Percentiles rank a stretch among this genome's conserved stretches.
Conservation (phyloP, 306 rosid genomes). For the Hippophae tibetana region DNA sequence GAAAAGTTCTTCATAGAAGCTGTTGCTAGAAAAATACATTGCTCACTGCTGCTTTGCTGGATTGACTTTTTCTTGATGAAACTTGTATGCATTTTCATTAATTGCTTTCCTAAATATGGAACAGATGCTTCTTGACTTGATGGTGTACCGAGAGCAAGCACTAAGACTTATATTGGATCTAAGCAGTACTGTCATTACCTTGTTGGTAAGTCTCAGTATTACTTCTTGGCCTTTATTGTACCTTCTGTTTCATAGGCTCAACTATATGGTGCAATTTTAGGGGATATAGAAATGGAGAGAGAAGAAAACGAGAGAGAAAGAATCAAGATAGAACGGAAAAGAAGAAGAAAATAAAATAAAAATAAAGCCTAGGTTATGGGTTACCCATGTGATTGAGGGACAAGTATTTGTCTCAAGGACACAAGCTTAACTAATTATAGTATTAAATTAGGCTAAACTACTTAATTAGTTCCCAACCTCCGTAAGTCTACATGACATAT, state of each 20-base stretch:
- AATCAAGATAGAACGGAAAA: too few species aligned
- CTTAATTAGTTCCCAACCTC: background rate
- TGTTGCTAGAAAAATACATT: too few species aligned
- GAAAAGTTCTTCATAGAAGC: too few species aligned
- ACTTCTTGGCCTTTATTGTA: conserved; percentile 18
- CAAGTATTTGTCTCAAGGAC: too few species aligned
- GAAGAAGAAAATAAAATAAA: too few species aligned
- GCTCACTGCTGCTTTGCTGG: too few species aligned
- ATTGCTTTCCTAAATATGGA: conserved; percentile 18
- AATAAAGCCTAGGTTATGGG: too few species aligned
- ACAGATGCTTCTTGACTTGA: conserved; percentile 92
- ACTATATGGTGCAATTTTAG: too few species aligned
- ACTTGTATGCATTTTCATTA: conserved; percentile 9
- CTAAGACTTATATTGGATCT: conserved; percentile 89
- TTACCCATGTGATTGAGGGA: too few species aligned
- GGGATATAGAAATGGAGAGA: too few species aligned
- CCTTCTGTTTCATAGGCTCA: background rate
- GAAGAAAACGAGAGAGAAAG: too few species aligned
- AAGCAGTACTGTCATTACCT: conserved; percentile 91
- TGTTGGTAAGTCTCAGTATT: conserved; percentile 72
- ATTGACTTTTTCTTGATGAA: too few species aligned
- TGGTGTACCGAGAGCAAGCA: conserved; percentile 98
- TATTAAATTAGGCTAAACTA: background rate
- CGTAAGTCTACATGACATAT: conserved; percentile 30
- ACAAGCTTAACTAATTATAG: background rate